Percentiles rank a stretch among this genome's conserved stretches.
phyloP scores from a whole-genome alignment of 2,329 filamentous ascomycete species.

The Trichophyton mentagrophytes region DNA sequence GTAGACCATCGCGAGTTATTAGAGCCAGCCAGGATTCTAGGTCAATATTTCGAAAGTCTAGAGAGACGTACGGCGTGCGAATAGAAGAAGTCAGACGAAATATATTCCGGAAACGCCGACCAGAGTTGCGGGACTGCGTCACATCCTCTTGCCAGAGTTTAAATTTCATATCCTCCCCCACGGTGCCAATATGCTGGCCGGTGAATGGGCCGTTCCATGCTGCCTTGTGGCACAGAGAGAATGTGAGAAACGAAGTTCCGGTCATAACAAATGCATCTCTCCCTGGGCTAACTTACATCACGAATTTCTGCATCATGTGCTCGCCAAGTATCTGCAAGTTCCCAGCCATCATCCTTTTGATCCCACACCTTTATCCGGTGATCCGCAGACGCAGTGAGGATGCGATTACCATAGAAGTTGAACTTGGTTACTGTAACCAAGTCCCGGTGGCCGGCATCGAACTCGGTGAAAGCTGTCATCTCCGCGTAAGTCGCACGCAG shows the following conservation, averaged over 20 bases:
- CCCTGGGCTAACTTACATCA: slow-evolving; percentile 52
- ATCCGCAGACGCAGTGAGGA: slow-evolving; percentile 82
- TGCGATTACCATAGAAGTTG: slow-evolving; percentile 84
- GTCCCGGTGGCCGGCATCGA: slow-evolving; percentile 40
- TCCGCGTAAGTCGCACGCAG: background rate
- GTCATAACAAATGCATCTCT: background rate
- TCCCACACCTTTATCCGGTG: slow-evolving; percentile 89
- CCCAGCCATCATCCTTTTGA: slow-evolving; percentile 60
- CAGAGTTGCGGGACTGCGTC: slow-evolving; percentile 57
- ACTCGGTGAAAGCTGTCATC: slow-evolving; percentile 31
- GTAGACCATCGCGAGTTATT: slow-evolving; percentile 66
- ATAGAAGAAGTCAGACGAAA: slow-evolving; percentile 52
- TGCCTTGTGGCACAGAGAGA: slow-evolving; percentile 41
- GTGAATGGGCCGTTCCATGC: slow-evolving; percentile 89
- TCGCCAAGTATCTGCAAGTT: slow-evolving; percentile 72
- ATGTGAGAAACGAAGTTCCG: background rate
- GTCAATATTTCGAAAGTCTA: slow-evolving; percentile 76
- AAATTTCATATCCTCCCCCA: slow-evolving; percentile 80
- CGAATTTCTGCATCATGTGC: slow-evolving; percentile 84
- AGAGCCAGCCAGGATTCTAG: slow-evolving; percentile 75
- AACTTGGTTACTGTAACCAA: slow-evolving; percentile 75
- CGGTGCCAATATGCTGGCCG: slow-evolving; percentile 75
- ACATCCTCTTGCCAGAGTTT: slow-evolving; percentile 89
- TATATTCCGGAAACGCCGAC: slow-evolving; percentile 67
- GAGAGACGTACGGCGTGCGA: slow-evolving; percentile 57